Base-by-base conservation (phyloP, 306 rosid genomes). In the Delonix regia region DNA sequence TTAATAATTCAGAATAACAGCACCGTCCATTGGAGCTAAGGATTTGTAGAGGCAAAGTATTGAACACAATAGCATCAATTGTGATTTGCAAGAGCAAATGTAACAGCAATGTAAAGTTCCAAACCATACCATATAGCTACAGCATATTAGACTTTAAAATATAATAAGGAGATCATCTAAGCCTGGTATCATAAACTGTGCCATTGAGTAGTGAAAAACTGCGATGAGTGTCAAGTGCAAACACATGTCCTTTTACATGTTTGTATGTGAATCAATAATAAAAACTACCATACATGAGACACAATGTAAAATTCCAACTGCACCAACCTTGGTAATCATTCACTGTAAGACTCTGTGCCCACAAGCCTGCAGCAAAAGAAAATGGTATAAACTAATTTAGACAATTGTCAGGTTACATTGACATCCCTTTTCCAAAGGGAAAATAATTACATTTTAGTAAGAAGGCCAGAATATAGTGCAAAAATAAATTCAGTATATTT, bases 301-400 rank as follows among this genome's bases (percentile, higher is more conserved):
- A 45, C 13, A 14, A 45, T 14, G 73, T 68, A 42, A 68, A 25
- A 21, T 63, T 12, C 71, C 71, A 61, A 49, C 45, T 61, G 70
- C 52, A 77, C 94, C 55, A 82, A 95, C 99, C 99, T 95, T 95
- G 99, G 76, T 95, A 95, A 81, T 91, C 98, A 86, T 90, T 81
- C 80, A 91, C 92, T 1, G 93, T 91, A 80, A 95, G 81, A 69
- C 97, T 95, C 22, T 81, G 72, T 5, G 96, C 96, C 96, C 87
- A 82, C 85, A 95, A 75, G 81, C 99, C 99, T 95, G 86, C 56
- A 25, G 79, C 81, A 79, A 63, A 30, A 84, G 47, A 74, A 19
- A 2, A 53, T 63, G 1, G 10, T 64, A 22, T 34, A 1, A 78
- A 65, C 14, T 33, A 27, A 22, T 45, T 53, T 66, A 81, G 61